phyloP scores from a whole-genome alignment of 345 rosid genomes.

The Lumnitzera littorea region DNA sequence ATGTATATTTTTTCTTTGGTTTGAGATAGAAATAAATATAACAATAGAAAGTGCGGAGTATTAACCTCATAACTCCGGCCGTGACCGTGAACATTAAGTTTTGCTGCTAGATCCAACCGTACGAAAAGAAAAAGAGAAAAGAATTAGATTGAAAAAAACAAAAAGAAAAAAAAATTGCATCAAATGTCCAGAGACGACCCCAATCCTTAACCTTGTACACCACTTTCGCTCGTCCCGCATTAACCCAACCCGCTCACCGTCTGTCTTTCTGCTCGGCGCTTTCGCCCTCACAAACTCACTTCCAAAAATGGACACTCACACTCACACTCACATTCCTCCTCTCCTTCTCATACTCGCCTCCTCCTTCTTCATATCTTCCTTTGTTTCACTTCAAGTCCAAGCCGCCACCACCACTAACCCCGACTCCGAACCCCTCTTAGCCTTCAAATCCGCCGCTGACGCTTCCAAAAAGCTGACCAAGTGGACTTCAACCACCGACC shows the following conservation, averaged over 20 bases:
- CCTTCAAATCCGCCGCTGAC: conserved; percentile 56
- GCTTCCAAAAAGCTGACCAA: conserved; percentile 36
- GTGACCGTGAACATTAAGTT: no score
- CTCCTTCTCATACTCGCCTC: background rate
- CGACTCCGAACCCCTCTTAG: conserved; percentile 42
- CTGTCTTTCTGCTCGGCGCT: no score
- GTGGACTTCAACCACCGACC: conserved; percentile 55
- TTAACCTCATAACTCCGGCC: no score
- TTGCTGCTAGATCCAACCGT: no score
- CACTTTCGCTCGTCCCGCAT: background rate
- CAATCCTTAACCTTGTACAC: background rate
- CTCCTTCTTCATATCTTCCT: conserved; percentile 8
- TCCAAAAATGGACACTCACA: no score
- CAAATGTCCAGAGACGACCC: background rate
- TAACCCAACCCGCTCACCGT: background rate
- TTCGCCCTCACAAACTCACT: no score
- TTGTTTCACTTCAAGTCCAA: background rate
- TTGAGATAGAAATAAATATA: no score
- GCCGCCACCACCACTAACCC: conserved; percentile 28
- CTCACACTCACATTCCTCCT: no score
- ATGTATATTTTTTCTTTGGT: no score
- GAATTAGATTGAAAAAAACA: background rate
- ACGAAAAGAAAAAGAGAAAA: background rate
- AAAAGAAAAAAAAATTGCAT: background rate
- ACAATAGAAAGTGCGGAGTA: no score